Evolutionary conservation across 2,329 filamentous ascomycete genomes (phyloP).

Genomic region (Cercospora nicotianae): DNA sequence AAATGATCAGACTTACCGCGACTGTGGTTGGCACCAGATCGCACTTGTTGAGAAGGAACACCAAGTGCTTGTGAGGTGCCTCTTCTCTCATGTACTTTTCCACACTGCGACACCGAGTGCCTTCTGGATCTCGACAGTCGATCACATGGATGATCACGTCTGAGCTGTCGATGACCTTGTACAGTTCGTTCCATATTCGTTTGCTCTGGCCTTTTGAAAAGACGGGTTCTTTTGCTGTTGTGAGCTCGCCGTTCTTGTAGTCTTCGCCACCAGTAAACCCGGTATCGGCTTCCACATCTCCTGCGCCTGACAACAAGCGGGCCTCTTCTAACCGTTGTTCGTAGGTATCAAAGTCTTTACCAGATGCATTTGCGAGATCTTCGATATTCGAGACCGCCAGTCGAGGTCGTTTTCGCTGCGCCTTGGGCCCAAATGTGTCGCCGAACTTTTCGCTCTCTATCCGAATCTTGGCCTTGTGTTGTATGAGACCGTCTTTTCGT

Average conservation of each 20-base stretch:
- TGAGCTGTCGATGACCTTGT: slow-evolving; percentile 88
- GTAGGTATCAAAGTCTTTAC: slow-evolving; percentile 78
- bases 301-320: slow-evolving; percentile 67
- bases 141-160: slow-evolving; percentile 96
- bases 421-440: slow-evolving; percentile 89
- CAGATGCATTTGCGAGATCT: slow-evolving; percentile 77
- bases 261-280: slow-evolving; percentile 20
- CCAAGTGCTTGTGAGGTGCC: slow-evolving; percentile 91
- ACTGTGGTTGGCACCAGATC: slow-evolving; percentile 90
- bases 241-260: slow-evolving; percentile 40
- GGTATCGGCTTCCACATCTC: slow-evolving; percentile 36
- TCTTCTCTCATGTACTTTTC: slow-evolving; percentile 94
- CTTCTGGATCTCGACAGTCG: slow-evolving; percentile 84
- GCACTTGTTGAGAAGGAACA: slow-evolving; percentile 87
- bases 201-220: slow-evolving; percentile 95
- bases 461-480: slow-evolving; percentile 91
- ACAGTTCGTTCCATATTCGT: slow-evolving; percentile 94
- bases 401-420: slow-evolving; percentile 90
- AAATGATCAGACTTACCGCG: slow-evolving; percentile 72
- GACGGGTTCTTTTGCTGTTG: slow-evolving; percentile 63
- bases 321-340: slow-evolving; percentile 77
- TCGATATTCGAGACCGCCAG: slow-evolving; percentile 77
- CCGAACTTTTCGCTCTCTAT: slow-evolving; percentile 83
- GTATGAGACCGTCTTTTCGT: slow-evolving; percentile 75
- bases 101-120: slow-evolving; percentile 83